Conservation (phyloP, 148 eudicot species). For the Persicaria maculosa region DNA sequence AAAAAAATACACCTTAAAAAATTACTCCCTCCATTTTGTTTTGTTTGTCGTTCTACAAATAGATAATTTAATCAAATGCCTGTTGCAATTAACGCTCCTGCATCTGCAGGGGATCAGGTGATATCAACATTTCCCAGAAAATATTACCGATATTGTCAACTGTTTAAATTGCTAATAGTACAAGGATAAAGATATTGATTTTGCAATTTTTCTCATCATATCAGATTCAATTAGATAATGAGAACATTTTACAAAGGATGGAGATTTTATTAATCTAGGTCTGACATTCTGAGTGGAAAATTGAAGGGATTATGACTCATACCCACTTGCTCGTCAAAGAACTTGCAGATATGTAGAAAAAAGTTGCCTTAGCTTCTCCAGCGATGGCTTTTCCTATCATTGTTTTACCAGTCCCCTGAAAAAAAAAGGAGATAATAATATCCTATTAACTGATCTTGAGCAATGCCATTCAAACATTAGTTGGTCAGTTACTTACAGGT, state of each 20-base stretch:
- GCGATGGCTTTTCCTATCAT: conserved; percentile 99
- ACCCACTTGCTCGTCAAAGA: conserved; percentile 99
- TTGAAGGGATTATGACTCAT: conserved; percentile 16
- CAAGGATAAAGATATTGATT: neutral
- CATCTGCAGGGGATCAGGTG: neutral
- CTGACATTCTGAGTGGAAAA: neutral
- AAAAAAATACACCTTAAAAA: neutral
- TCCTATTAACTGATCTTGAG: neutral
- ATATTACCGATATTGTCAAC: neutral
- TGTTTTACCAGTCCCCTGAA: conserved; percentile 92
- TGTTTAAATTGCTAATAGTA: neutral
- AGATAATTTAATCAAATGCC: neutral
- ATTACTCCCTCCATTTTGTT: neutral
- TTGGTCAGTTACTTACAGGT: conserved; percentile 53
- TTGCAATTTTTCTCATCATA: neutral
- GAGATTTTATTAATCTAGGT: neutral
- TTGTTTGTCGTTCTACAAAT: neutral
- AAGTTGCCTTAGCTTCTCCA: conserved; percentile 96
- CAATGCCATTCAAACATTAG: neutral
- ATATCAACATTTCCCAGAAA: neutral
- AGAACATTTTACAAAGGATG: neutral
- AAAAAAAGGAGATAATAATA: conserved; percentile 11
- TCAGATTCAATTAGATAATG: neutral
- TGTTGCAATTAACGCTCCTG: neutral
- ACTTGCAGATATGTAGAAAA: conserved; percentile 94